phyloP scores from a whole-genome alignment of 2,329 filamentous ascomycete genomes.

The Pseudogymnoascus sp. region DNA sequence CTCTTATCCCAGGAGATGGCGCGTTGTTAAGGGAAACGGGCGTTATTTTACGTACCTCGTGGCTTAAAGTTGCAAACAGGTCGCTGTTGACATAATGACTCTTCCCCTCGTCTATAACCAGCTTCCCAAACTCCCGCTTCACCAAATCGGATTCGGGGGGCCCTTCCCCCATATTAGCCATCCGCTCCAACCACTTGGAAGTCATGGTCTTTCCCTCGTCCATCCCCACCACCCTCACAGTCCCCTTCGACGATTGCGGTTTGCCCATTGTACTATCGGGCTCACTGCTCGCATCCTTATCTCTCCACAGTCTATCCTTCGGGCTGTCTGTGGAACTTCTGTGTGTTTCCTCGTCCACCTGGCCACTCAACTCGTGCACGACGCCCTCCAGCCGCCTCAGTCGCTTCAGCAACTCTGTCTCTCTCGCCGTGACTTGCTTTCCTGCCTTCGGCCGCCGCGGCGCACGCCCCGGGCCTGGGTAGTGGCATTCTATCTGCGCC shows the following conservation, averaged over 20 bases:
- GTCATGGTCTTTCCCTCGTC: conserved; percentile 23
- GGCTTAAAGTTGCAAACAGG: conserved; percentile 65
- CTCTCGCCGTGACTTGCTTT: conserved; percentile 48
- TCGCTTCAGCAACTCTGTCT: conserved; percentile 63
- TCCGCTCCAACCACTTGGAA: conserved; percentile 21
- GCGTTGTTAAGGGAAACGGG: background rate
- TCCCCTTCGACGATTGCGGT: conserved; percentile 9
- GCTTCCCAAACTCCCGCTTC: conserved; percentile 50
- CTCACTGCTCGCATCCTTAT: background rate
- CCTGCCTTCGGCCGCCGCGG: conserved; percentile 61
- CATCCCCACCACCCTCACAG: conserved; percentile 23
- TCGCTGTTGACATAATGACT: conserved; percentile 67
- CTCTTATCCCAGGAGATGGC: background rate
- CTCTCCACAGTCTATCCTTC: background rate
- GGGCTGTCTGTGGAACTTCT: conserved; percentile 12
- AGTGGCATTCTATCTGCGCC: conserved; percentile 63
- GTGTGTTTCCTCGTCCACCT: conserved; percentile 36
- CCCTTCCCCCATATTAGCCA: conserved; percentile 20
- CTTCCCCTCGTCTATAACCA: conserved; percentile 62
- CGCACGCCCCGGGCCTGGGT: conserved; percentile 65
- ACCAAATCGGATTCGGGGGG: conserved; percentile 23
- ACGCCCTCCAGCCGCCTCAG: conserved; percentile 68
- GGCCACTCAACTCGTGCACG: conserved; percentile 59
- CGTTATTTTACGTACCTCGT: conserved; percentile 48
- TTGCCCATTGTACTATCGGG: background rate